Evolutionary conservation across 2,329 filamentous ascomycete genomes (phyloP).

Genomic region (Colletotrichum viniferum): DNA sequence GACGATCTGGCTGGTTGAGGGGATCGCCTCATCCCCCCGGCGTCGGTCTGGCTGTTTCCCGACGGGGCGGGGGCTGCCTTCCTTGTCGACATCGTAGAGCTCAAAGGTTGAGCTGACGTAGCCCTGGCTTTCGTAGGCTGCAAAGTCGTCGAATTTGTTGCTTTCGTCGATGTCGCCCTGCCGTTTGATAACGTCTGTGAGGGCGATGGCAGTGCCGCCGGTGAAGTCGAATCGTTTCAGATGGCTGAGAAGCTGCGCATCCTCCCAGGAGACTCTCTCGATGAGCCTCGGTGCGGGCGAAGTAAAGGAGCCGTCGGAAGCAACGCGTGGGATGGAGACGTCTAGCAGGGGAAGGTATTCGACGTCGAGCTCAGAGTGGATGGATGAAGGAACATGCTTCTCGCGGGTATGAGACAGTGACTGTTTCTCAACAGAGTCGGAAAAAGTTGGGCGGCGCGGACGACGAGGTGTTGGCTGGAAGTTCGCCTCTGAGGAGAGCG

Average conservation of each 20-base stretch:
- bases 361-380: conserved; percentile 23
- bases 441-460: conserved; percentile 32
- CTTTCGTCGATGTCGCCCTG: conserved; percentile 36
- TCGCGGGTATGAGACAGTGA: conserved; percentile 16
- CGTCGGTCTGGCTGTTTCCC: conserved; percentile 10
- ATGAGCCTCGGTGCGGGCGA: background rate
- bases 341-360: conserved; percentile 22
- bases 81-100: conserved; percentile 58
- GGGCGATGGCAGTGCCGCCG: conserved; percentile 38
- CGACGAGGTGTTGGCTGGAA: conserved; percentile 21
- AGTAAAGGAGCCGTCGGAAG: background rate
- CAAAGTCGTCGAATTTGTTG: conserved; percentile 36
- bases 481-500: background rate
- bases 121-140: conserved; percentile 38
- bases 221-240: conserved; percentile 46
- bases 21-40: conserved; percentile 32
- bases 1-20: conserved; percentile 37
- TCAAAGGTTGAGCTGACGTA: conserved; percentile 58
- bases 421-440: conserved; percentile 21
- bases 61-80: conserved; percentile 40
- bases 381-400: conserved; percentile 20
- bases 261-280: conserved; percentile 28
- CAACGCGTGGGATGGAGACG: background rate
- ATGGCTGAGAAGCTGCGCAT: conserved; percentile 46
- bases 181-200: conserved; percentile 37